Conservation (phyloP, 352 stramenopile species). For the Phytophthora megakarya region DNA sequence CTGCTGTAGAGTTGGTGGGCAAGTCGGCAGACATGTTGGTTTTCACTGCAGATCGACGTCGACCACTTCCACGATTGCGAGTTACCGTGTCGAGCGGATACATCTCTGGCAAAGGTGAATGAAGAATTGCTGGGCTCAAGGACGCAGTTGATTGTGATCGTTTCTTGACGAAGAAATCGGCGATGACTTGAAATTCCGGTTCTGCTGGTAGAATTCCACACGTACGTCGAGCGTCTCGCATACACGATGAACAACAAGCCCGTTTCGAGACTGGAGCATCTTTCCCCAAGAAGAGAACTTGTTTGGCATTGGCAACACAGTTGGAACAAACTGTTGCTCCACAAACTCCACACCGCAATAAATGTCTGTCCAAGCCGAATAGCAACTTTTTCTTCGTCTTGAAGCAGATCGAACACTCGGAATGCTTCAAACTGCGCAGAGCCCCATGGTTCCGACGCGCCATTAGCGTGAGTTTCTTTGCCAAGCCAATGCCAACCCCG, state of each 20-base stretch:
- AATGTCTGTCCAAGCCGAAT: slow-evolving; percentile 22
- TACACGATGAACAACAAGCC: slow-evolving; percentile 40
- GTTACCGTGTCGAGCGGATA: slow-evolving; percentile 26
- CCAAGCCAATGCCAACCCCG: slow-evolving; percentile 43
- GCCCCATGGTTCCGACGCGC: slow-evolving; percentile 16
- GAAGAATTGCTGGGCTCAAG: neutral
- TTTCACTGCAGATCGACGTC: slow-evolving; percentile 1
- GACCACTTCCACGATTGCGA: slow-evolving; percentile 11
- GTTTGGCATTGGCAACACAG: slow-evolving; percentile 34
- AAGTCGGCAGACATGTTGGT: slow-evolving; percentile 18
- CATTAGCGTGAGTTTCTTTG: slow-evolving; percentile 59
- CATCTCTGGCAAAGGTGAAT: slow-evolving; percentile 7
- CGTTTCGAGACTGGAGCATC: slow-evolving; percentile 21
- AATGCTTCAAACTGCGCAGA: slow-evolving; percentile 11
- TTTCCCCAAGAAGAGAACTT: slow-evolving; percentile 32
- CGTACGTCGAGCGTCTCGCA: slow-evolving; percentile 35
- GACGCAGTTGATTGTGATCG: slow-evolving; percentile 1
- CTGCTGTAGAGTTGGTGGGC: slow-evolving; percentile 27
- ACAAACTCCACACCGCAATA: slow-evolving; percentile 34
- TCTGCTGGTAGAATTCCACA: slow-evolving; percentile 22
- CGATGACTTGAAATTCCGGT: slow-evolving; percentile 34
- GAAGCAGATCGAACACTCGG: slow-evolving; percentile 34
- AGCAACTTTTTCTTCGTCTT: slow-evolving; percentile 27
- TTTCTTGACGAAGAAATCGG: slow-evolving; percentile 27
- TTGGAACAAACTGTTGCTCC: slow-evolving; percentile 33